phyloP scores from a whole-genome alignment of 192 early-diverging fungal genomes.

The Podila verticillata region DNA sequence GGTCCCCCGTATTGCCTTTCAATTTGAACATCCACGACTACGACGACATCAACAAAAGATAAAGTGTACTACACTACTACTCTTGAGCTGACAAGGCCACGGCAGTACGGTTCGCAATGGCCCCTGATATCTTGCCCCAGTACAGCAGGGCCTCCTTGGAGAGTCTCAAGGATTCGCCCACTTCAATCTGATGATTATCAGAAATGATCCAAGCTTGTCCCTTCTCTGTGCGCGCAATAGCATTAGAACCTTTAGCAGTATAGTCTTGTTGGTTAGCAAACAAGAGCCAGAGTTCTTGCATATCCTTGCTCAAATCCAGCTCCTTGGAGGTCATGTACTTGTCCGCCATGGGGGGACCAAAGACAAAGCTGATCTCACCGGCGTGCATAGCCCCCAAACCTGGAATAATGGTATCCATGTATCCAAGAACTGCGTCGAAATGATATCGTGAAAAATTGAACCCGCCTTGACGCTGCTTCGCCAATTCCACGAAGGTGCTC shows the following conservation, averaged over 20 bases:
- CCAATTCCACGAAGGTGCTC: neutral
- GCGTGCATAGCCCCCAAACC: conserved; percentile 25
- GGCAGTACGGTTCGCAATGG: no score
- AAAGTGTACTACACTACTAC: no score
- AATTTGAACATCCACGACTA: no score
- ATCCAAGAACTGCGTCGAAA: conserved; percentile 14
- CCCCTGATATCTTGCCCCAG: neutral
- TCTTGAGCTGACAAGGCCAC: no score
- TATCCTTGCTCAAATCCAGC: conserved; percentile 3
- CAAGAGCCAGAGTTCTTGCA: conserved; percentile 22
- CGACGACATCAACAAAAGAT: no score
- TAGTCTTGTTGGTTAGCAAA: conserved; percentile 18
- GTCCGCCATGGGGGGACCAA: conserved; percentile 13
- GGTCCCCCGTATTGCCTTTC: no score
- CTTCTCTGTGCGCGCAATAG: neutral
- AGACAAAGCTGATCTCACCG: conserved; percentile 18
- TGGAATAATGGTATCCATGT: neutral
- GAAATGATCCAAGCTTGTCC: conserved; percentile 6
- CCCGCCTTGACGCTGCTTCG: neutral
- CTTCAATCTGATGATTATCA: neutral
- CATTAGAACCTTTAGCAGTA: neutral
- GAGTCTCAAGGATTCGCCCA: neutral
- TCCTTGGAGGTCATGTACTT: conserved; percentile 4
- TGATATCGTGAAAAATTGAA: conserved; percentile 6
- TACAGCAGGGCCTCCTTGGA: neutral